A percentile compares a stretch with the other conserved stretches of the same genome.
Evolutionary conservation across 2,329 filamentous ascomycete genomes (phyloP).

Genomic region (Dactylonectria estremocensis): DNA sequence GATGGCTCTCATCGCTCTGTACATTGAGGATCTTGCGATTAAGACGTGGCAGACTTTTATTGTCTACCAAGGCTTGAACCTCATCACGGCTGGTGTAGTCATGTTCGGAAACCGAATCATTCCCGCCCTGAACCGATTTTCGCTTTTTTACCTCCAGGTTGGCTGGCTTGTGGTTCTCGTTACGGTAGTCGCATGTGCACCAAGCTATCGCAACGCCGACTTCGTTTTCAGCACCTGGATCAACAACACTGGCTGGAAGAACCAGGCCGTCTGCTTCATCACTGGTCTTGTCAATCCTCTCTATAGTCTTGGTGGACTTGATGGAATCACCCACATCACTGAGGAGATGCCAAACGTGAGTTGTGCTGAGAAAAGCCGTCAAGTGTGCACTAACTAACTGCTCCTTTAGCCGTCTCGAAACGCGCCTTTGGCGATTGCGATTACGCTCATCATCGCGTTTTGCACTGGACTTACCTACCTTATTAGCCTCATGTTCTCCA

Average conservation of each 20-base stretch:
- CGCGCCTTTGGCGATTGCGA: conserved; percentile 56
- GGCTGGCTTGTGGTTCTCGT: conserved; percentile 64
- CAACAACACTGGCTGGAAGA: conserved; percentile 68
- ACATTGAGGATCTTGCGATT: conserved; percentile 56
- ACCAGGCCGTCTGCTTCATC: conserved; percentile 65
- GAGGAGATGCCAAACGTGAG: conserved; percentile 67
- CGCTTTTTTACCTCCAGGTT: conserved; percentile 62
- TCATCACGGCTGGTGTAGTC: conserved; percentile 60
- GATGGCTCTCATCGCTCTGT: conserved; percentile 60
- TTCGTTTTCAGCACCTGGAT: conserved; percentile 68
- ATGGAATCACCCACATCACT: conserved; percentile 65
- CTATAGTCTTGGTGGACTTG: conserved; percentile 63
- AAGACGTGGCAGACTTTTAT: conserved; percentile 65
- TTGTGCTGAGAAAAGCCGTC: conserved; percentile 6
- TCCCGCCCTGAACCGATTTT: conserved; percentile 59
- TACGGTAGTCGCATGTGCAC: conserved; percentile 63
- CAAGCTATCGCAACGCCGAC: conserved; percentile 59
- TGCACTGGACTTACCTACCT: conserved; percentile 65
- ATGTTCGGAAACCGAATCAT: conserved; percentile 65
- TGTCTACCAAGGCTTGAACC: conserved; percentile 60
- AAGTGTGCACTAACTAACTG: not conserved
- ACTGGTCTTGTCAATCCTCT: conserved; percentile 65
- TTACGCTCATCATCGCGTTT: conserved; percentile 66
- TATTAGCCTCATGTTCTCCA: conserved; percentile 66
- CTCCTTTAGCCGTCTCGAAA: conserved; percentile 52